A percentile compares a stretch with the other conserved stretches of the same genome.
These are phyloP conservation scores for Trametes villosa DNA, from an alignment of 768 basidiomycete genomes.

Conservation along the genomic window DNA sequence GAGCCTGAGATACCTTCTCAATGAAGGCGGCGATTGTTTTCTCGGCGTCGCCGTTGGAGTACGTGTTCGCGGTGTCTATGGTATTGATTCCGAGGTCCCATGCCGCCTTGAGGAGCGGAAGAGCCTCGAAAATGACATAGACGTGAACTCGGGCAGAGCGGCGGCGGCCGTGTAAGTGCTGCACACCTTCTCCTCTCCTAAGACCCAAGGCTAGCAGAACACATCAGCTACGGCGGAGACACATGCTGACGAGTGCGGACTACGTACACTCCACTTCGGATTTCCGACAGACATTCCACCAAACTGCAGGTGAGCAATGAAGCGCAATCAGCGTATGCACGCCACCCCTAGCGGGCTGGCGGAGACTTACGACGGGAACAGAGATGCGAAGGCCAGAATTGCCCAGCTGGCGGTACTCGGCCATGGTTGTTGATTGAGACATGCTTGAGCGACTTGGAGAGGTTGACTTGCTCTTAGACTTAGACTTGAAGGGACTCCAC, in stretches of 20 bases:
- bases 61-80: slow-evolving; percentile 40
- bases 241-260: neutral
- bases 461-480: neutral
- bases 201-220: slow-evolving; percentile 26
- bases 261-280: slow-evolving; percentile 24
- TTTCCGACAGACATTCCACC: slow-evolving; percentile 29
- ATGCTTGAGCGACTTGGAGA: neutral
- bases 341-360: no score
- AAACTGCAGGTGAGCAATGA: neutral
- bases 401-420: slow-evolving; percentile 32
- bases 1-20: slow-evolving; percentile 34
- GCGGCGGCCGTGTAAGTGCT: neutral
- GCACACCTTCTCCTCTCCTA: slow-evolving; percentile 27
- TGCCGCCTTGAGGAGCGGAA: slow-evolving; percentile 33
- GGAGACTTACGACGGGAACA: slow-evolving; percentile 29
- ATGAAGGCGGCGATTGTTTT: slow-evolving; percentile 47
- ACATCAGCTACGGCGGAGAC: neutral
- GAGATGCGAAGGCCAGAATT: slow-evolving; percentile 31
- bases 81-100: slow-evolving; percentile 37
- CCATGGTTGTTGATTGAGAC: neutral
- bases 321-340: neutral
- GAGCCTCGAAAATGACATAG: neutral
- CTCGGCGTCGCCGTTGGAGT: slow-evolving; percentile 44
- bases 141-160: neutral
- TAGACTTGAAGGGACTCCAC: neutral